These are phyloP conservation scores for Zymoseptoria ardabiliae DNA, from an alignment of 2,329 filamentous ascomycete genomes.

Conservation along the genomic window DNA sequence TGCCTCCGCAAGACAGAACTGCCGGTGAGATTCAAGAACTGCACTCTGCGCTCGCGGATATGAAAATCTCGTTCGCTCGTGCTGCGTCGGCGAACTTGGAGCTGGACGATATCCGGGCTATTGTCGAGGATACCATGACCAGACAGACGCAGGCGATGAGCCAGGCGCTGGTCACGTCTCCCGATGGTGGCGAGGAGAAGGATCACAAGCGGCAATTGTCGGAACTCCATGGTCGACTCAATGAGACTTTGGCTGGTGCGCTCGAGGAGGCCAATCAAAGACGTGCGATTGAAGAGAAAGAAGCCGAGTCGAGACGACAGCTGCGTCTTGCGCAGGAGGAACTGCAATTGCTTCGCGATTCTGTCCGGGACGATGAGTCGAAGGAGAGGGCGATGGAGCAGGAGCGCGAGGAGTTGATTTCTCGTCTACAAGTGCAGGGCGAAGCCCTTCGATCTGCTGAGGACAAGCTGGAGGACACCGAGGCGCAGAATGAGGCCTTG, in stretches of 20 bases:
- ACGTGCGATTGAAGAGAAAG: slow-evolving; percentile 37
- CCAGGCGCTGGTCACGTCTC: slow-evolving; percentile 23
- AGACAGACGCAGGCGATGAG: slow-evolving; percentile 24
- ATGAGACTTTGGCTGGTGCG: slow-evolving; percentile 29
- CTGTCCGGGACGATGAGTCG: slow-evolving; percentile 36
- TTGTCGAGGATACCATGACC: slow-evolving; percentile 30
- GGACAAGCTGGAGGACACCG: slow-evolving; percentile 34
- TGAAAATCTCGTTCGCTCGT: slow-evolving; percentile 42
- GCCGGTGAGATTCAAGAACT: slow-evolving; percentile 32
- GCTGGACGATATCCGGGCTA: slow-evolving; percentile 36
- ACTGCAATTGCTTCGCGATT: slow-evolving; percentile 38
- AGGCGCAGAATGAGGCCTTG: slow-evolving; percentile 53
- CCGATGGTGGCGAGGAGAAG: slow-evolving; percentile 21
- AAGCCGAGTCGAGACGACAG: slow-evolving; percentile 36
- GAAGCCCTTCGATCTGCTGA: slow-evolving; percentile 23
- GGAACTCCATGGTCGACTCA: slow-evolving; percentile 26
- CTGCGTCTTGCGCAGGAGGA: slow-evolving; percentile 46
- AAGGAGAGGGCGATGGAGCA: slow-evolving; percentile 37
- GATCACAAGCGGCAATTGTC: slow-evolving; percentile 22
- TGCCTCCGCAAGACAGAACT: slow-evolving; percentile 19
- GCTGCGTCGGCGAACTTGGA: slow-evolving; percentile 39
- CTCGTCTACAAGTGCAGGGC: slow-evolving; percentile 33
- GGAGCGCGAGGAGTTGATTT: slow-evolving; percentile 35
- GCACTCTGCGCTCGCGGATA: slow-evolving; percentile 41
- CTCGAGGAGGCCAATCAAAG: slow-evolving; percentile 38